Percentiles rank a stretch among this genome's conserved stretches.
Conservation (phyloP, 306 rosid species). For the Glycine latifolia region DNA sequence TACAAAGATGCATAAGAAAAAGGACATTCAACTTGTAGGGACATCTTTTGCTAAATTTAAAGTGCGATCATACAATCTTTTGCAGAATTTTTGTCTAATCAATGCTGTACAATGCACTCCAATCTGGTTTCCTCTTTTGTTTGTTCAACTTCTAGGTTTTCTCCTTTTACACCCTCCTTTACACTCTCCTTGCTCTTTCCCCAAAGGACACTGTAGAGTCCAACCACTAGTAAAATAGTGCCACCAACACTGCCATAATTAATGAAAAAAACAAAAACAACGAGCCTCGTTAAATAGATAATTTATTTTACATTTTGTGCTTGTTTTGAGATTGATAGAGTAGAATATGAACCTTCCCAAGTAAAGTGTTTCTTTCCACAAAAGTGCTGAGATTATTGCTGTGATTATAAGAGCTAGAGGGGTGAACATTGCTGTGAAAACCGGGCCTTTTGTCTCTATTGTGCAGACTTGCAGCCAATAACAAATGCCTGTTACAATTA, state of each 20-base stretch:
- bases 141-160: constrained; percentile 42
- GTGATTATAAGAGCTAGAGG: constrained; percentile 83
- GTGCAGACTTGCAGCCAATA: constrained; percentile 93
- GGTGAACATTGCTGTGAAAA: constrained; percentile 87
- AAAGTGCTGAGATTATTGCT: constrained; percentile 75
- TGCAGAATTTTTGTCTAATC: constrained; percentile 25
- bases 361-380: constrained; percentile 76
- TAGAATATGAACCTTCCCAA: constrained; percentile 76
- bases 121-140: constrained; percentile 57
- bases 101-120: constrained; percentile 59
- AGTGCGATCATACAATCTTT: constrained; percentile 5
- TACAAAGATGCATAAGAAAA: constrained; percentile 11
- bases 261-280: no score
- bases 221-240: constrained; percentile 69
- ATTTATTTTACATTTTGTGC: neutral
- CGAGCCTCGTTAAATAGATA: neutral
- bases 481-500: constrained; percentile 77
- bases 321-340: neutral
- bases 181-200: constrained; percentile 74
- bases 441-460: constrained; percentile 86
- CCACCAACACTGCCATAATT: constrained; percentile 73
- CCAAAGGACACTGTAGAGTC: constrained; percentile 87
- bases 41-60: constrained; percentile 3
- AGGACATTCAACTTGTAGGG: neutral
- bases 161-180: neutral